Evolutionary conservation across 2,329 filamentous ascomycete genomes (phyloP).

Genomic region (Atkinsonella texensis): DNA sequence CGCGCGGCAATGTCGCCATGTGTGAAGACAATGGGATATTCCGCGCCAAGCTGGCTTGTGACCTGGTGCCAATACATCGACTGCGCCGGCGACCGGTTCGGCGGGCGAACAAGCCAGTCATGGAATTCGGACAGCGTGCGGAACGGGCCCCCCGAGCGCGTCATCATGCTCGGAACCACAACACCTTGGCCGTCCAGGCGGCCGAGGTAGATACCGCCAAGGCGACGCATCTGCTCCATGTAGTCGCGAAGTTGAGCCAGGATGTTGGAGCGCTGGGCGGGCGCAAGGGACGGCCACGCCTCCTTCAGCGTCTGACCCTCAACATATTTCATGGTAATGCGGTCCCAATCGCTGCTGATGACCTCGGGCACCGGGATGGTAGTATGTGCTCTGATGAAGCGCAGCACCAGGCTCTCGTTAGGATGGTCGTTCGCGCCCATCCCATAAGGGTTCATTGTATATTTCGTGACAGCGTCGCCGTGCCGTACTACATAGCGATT

Average conservation of each 20-base stretch:
- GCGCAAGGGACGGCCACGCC: neutral
- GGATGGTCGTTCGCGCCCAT: constrained; percentile 5
- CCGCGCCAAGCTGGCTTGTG: constrained; percentile 11
- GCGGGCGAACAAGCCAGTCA: constrained; percentile 14
- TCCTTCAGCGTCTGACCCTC: constrained; percentile 15
- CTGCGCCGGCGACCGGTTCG: constrained; percentile 6
- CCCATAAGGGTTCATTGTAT: constrained; percentile 10
- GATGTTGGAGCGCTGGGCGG: neutral
- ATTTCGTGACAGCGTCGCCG: constrained; percentile 12
- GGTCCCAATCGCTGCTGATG: constrained; percentile 16
- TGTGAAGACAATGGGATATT: constrained; percentile 10
- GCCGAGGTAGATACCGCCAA: constrained; percentile 11
- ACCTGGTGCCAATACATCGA: constrained; percentile 14
- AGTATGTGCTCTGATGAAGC: constrained; percentile 12
- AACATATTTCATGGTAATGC: constrained; percentile 15
- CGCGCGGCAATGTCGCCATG: constrained; percentile 8
- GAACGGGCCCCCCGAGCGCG: constrained; percentile 14
- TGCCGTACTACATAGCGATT: constrained; percentile 9
- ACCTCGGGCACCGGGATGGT: constrained; percentile 15
- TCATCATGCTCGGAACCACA: constrained; percentile 12
- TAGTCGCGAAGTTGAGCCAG: neutral
- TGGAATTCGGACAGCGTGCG: constrained; percentile 10
- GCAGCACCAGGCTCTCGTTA: constrained; percentile 4
- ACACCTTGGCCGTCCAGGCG: constrained; percentile 14
- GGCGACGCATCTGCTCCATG: neutral